phyloP scores from a whole-genome alignment of 148 eudicot genomes.

The Silene conica region DNA sequence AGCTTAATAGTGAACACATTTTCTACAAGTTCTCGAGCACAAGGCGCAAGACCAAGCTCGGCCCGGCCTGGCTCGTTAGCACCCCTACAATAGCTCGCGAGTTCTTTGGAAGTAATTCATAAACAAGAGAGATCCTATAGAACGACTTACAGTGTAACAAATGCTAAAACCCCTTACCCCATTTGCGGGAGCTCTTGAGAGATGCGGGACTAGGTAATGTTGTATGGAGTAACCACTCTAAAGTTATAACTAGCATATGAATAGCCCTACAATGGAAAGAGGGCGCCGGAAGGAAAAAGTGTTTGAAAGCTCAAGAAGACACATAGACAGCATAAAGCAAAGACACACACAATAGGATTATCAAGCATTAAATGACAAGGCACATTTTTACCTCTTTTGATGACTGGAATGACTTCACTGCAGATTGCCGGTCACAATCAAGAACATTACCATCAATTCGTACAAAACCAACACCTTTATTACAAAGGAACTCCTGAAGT shows the following conservation, averaged over 20 bases:
- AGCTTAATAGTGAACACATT: too few species aligned
- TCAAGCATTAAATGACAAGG: constrained; percentile 3
- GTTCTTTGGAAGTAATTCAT: not conserved
- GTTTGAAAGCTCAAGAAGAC: not conserved
- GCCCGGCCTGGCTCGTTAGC: too few species aligned
- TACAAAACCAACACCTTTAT: constrained; percentile 66
- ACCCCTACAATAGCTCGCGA: too few species aligned
- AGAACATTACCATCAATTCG: constrained; percentile 71
- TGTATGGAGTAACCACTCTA: not conserved
- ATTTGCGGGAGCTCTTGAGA: not conserved
- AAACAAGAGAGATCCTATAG: not conserved
- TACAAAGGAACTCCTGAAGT: constrained; percentile 67
- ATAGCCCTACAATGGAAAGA: constrained; percentile 2
- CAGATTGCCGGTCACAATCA: constrained; percentile 64
- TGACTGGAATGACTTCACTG: constrained; percentile 69
- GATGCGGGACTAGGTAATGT: not conserved
- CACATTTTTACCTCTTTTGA: constrained; percentile 52
- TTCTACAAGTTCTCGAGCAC: too few species aligned
- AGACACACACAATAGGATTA: not conserved
- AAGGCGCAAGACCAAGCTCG: too few species aligned
- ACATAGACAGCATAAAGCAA: constrained; percentile 3
- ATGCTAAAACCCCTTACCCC: not conserved
- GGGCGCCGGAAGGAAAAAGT: not conserved
- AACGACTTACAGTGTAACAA: not conserved
- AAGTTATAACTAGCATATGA: not conserved